Conservation (phyloP, 1,284 basidiomycete species). For the Polyporus tsugae region DNA sequence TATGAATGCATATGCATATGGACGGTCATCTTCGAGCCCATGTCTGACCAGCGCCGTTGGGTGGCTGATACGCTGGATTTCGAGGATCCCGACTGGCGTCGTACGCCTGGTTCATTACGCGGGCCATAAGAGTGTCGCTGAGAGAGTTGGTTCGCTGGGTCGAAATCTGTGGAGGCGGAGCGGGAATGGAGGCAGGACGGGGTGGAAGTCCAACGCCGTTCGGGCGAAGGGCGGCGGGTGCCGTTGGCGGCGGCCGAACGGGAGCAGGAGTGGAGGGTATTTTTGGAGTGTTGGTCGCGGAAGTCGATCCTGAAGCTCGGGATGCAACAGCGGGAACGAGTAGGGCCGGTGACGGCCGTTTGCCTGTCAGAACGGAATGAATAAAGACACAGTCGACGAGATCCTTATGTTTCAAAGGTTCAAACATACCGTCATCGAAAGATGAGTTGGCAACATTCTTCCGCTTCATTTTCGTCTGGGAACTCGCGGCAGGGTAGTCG, state of each 20-base stretch:
- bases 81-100: constrained; percentile 15
- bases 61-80: constrained; percentile 1
- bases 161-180: constrained; percentile 6
- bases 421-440: background rate
- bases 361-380: background rate
- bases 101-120: constrained; percentile 8
- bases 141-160: constrained; percentile 15
- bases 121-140: constrained; percentile 6
- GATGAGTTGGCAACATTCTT: background rate
- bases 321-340: background rate
- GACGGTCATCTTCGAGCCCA: constrained; percentile 7
- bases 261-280: background rate
- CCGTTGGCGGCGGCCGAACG: constrained; percentile 10
- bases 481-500: background rate
- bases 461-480: background rate
- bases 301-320: background rate
- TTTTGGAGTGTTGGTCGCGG: background rate
- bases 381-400: background rate
- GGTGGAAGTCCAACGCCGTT: background rate
- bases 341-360: background rate
- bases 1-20: background rate
- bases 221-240: constrained; percentile 12
- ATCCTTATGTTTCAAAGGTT: too few relatives aligned
- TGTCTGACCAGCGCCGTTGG: background rate
- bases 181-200: background rate